These are phyloP conservation scores for Fraxinus angustifolia DNA, from an alignment of 305 asterid species.

Conservation along the genomic window DNA sequence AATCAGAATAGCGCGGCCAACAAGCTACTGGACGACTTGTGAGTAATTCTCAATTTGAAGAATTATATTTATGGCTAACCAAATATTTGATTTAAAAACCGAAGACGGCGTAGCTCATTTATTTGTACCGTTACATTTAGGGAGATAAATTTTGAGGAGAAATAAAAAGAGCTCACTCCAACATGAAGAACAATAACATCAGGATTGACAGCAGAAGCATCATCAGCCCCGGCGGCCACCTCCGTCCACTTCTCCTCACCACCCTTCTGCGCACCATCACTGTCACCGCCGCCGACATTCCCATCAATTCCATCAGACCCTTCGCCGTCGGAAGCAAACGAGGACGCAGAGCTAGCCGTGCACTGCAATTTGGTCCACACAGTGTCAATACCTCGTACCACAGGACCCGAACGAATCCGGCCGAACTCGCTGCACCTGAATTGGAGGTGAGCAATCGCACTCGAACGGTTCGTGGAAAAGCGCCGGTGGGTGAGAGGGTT, in stretches of 20 bases:
- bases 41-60: neutral
- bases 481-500: slow-evolving; percentile 40
- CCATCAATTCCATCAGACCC: slow-evolving; percentile 61
- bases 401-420: slow-evolving; percentile 29
- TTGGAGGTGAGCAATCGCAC: slow-evolving; percentile 35
- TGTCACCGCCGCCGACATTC: slow-evolving; percentile 46
- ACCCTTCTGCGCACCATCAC: slow-evolving; percentile 51
- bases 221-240: slow-evolving; percentile 51
- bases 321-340: slow-evolving; percentile 68
- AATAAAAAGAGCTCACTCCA: slow-evolving; percentile 47
- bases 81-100: neutral
- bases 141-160: neutral
- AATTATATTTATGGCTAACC: neutral
- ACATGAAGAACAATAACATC: slow-evolving; percentile 91
- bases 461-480: slow-evolving; percentile 33
- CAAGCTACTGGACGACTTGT: neutral
- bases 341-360: slow-evolving; percentile 47
- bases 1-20: neutral
- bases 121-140: neutral
- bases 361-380: slow-evolving; percentile 38
- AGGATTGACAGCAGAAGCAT: slow-evolving; percentile 54
- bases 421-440: slow-evolving; percentile 30
- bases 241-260: slow-evolving; percentile 54
- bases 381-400: slow-evolving; percentile 22
- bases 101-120: neutral